Evolutionary conservation across 1,284 basidiomycete species (phyloP), one percentile per base, ranked within the genome.

Genomic region (Boletus coffeatus): DNA sequence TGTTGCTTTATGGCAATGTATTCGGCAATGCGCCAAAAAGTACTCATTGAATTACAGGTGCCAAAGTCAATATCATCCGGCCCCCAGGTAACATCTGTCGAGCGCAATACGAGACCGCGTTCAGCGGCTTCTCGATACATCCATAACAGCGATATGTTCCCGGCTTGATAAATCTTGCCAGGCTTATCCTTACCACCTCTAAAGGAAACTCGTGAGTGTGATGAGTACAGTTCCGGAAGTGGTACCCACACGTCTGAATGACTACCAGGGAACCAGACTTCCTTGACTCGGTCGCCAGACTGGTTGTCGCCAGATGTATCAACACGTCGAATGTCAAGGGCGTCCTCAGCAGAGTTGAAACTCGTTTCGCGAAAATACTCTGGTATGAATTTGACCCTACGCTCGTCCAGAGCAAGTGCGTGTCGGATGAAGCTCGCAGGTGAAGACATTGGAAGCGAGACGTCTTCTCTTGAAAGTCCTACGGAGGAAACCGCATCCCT

Each of bases 401-500:
- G 67, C 57, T 78, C 76, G 46, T 77, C 76, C 2, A 77, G 70
- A 11, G 74, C 73, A 5, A 78, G 71, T 2, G 76, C 76, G 55
- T 78, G 77, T 18, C 77, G 73, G 61, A 76, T 74, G 56, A 67
- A 67, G 46, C 73, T 73, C 11, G 74, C 67, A 58, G 60, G 63
- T 0, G 57, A 29, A 8, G 62, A 62, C 0, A 67, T 68, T 0
- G 63, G 61, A 5, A 73, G 71, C 1, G 72, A 62, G 32, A 59
- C 62, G 29, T 69, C 67, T 1, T 43, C 59, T 29, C 65, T 65
- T 3, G 66, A 37, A 8, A 73, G 29, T 1, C 74, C 74, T 2
- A 75, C 65, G 7, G 74, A 75, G 1, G 75, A 74, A 0, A 78
- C 75, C 0, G 75, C 77, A 65, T 79, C 79, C 79, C 78, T 80